phyloP scores from a whole-genome alignment of 306 rosid genomes.

The Vigna mungo region DNA sequence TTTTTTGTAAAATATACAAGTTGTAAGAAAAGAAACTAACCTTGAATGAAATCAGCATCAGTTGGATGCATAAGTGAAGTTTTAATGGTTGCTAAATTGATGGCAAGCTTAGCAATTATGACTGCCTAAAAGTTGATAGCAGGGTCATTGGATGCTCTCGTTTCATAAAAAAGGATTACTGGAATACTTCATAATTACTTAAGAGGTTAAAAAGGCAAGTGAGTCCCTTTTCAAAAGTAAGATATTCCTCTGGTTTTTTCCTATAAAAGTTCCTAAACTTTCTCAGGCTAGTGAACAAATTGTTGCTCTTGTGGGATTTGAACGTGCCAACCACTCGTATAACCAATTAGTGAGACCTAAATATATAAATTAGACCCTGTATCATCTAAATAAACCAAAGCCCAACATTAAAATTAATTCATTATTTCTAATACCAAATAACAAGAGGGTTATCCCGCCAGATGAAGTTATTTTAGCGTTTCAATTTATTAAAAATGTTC shows the following conservation, averaged over 20 bases:
- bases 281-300: background rate
- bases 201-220: background rate
- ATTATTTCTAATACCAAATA: background rate
- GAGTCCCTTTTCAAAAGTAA: background rate
- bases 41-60: background rate
- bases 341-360: slow-evolving; percentile 24
- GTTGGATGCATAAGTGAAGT: background rate
- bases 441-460: background rate
- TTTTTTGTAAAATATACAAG: slow-evolving; percentile 2
- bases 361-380: background rate
- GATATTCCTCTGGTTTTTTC: background rate
- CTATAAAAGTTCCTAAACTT: slow-evolving; percentile 4
- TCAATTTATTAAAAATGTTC: background rate
- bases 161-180: background rate
- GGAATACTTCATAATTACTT: background rate
- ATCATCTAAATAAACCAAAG: background rate
- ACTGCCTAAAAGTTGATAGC: background rate
- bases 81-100: background rate
- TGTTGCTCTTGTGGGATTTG: background rate
- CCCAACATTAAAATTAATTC: background rate
- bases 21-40: slow-evolving; percentile 19
- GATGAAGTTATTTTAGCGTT: background rate
- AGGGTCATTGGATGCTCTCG: background rate
- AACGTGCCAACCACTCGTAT: background rate
- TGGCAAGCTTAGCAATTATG: background rate